Percentiles rank a stretch among this genome's conserved stretches.
These are phyloP conservation scores for Sporothrix protearum DNA, from an alignment of 2,329 filamentous ascomycete species.

Conservation along the genomic window DNA sequence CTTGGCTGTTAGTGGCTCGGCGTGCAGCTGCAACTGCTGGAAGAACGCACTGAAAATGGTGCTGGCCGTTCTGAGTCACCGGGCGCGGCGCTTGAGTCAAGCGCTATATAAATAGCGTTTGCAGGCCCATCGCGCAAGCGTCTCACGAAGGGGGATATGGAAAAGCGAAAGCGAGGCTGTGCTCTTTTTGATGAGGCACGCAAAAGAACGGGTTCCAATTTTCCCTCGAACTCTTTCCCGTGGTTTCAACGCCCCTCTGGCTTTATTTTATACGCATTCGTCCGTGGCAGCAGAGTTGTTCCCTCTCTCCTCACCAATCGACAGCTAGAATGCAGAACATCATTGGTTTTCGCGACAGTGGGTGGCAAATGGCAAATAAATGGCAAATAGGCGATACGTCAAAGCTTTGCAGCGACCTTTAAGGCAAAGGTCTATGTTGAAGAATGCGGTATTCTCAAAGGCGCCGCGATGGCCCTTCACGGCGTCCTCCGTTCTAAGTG, in stretches of 20 bases:
- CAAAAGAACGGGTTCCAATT: neutral
- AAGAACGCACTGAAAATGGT: neutral
- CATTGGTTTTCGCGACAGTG: neutral
- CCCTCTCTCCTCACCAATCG: neutral
- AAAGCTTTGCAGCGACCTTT: neutral
- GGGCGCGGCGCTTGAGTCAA: slow-evolving; percentile 9
- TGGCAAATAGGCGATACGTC: neutral
- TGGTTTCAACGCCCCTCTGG: neutral
- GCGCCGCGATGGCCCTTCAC: neutral
- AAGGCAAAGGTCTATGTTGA: neutral
- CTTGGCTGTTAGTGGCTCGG: slow-evolving; percentile 8
- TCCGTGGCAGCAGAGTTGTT: neutral
- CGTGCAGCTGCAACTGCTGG: neutral
- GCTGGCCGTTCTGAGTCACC: slow-evolving; percentile 17
- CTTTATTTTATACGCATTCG: neutral
- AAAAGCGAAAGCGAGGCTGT: neutral
- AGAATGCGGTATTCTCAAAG: neutral
- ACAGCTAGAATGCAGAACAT: neutral
- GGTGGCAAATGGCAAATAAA: neutral
- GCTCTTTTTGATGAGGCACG: neutral
- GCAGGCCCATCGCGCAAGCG: neutral
- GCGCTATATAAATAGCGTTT: neutral
- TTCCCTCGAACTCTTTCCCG: too few species aligned
- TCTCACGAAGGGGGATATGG: neutral
- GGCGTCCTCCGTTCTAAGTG: neutral